Conservation (phyloP, 2,329 filamentous ascomycete species). For the Dichotomopilus funicola region DNA sequence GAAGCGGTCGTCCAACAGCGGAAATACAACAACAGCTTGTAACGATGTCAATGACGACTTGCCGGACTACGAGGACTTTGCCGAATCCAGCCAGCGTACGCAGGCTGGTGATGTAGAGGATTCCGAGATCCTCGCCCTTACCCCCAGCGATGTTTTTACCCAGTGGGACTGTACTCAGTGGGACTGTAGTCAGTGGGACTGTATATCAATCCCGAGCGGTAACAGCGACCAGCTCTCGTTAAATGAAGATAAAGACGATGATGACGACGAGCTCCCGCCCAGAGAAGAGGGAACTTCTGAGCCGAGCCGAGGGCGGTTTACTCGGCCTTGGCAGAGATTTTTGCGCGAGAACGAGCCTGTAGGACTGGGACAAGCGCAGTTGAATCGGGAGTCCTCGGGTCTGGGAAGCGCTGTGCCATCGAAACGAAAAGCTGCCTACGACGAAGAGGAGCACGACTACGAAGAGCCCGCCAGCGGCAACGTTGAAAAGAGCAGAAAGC, state of each 20-base stretch:
- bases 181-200: background rate
- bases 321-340: background rate
- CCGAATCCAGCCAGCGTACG: background rate
- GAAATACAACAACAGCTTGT: background rate
- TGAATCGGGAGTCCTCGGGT: background rate
- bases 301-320: background rate
- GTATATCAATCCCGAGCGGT: background rate
- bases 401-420: background rate
- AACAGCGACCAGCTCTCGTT: background rate
- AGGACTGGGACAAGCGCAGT: background rate
- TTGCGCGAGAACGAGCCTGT: background rate
- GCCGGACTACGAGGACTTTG: background rate
- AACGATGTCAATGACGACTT: background rate
- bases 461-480: background rate
- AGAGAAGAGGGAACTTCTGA: background rate
- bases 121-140: background rate
- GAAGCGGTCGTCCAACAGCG: background rate
- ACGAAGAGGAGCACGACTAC: background rate
- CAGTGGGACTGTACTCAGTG: background rate
- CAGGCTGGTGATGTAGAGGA: background rate
- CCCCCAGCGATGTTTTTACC: background rate
- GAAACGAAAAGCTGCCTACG: background rate
- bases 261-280: background rate
- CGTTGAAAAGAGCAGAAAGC: background rate
- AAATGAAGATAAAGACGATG: background rate